Conservation (phyloP, 352 stramenopile species). For the Pythium oligandrum region DNA sequence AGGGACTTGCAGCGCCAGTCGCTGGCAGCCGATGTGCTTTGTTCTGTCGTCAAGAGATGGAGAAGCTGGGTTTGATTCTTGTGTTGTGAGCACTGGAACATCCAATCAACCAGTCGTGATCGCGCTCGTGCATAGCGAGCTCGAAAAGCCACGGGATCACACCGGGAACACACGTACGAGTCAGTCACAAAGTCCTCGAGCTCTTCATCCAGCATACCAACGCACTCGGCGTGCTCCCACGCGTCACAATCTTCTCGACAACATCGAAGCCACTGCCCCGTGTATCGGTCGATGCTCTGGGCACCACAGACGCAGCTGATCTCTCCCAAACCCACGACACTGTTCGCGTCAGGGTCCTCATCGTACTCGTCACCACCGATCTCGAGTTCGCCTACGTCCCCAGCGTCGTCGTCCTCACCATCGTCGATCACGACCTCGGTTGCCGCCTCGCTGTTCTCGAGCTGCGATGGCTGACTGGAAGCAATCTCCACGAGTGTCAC, state of each 20-base stretch:
- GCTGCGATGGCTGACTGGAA: too few relatives aligned
- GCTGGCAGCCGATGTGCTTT: neutral
- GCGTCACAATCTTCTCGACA: constrained; percentile 49
- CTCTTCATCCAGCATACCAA: constrained; percentile 35
- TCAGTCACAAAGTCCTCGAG: constrained; percentile 11
- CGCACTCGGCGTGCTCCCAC: constrained; percentile 74
- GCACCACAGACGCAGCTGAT: constrained; percentile 59
- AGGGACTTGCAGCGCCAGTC: constrained; percentile 1
- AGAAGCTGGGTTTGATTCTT: constrained; percentile 49
- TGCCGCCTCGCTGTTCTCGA: neutral
- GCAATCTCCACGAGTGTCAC: too few relatives aligned
- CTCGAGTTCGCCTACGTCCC: neutral
- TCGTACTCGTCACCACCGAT: constrained; percentile 7
- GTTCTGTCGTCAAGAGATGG: too few relatives aligned
- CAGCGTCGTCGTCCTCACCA: constrained; percentile 6
- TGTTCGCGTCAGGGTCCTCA: constrained; percentile 13
- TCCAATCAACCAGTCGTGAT: constrained; percentile 35
- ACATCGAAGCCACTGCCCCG: constrained; percentile 66
- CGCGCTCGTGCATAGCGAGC: constrained; percentile 23
- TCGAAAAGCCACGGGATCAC: constrained; percentile 31
- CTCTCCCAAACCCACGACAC: constrained; percentile 26
- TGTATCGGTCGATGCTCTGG: constrained; percentile 40
- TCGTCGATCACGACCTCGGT: constrained; percentile 14
- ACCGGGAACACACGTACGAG: constrained; percentile 45
- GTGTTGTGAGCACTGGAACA: constrained; percentile 67